Evolutionary conservation across 2,329 filamentous ascomycete genomes (phyloP).

Genomic region (Microsporum canis): DNA sequence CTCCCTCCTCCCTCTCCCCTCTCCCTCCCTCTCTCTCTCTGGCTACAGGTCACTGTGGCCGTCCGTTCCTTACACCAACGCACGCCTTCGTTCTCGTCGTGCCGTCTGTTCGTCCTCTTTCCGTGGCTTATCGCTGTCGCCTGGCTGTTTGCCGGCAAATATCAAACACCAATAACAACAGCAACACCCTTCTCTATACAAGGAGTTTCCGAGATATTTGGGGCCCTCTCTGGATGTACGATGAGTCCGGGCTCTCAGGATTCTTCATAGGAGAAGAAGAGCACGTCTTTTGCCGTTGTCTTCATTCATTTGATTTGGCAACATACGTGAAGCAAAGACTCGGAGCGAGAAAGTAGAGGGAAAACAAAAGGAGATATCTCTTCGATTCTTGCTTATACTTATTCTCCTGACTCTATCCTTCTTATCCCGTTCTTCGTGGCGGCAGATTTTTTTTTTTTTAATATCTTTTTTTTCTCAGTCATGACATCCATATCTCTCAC

Average conservation of each 20-base stretch:
- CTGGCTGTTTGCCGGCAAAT: background rate
- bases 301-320: background rate
- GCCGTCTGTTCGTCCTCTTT: background rate
- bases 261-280: background rate
- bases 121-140: background rate
- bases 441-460: background rate
- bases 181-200: background rate
- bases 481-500: background rate
- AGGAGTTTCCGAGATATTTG: background rate
- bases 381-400: background rate
- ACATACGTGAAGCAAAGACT: background rate
- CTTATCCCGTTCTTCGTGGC: background rate
- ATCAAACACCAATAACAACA: background rate
- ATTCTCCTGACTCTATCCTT: background rate
- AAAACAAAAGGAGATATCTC: background rate
- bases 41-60: constrained; percentile 21
- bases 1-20: constrained; percentile 6
- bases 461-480: background rate
- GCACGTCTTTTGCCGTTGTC: background rate
- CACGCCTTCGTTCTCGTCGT: background rate
- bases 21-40: constrained; percentile 10
- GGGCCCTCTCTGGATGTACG: background rate
- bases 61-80: constrained; percentile 26
- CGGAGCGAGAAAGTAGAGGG: background rate
- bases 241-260: background rate